Evolutionary conservation across 805 yeast genomes (phyloP).

Genomic region (Vanderwaltozyma polyspora): DNA sequence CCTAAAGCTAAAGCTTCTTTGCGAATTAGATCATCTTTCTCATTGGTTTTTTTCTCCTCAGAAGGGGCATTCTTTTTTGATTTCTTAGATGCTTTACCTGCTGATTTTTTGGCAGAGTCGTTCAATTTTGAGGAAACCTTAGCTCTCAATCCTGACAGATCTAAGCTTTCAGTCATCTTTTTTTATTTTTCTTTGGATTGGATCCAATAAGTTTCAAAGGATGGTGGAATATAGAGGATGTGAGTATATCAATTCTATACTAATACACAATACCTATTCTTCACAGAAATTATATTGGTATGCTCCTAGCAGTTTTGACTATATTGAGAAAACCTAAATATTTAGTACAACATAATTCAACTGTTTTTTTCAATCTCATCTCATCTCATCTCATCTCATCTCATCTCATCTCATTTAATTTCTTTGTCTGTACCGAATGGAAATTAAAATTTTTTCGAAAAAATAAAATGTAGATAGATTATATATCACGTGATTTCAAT

Average conservation of each 20-base stretch:
- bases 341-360: no score
- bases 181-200: constrained; percentile 1
- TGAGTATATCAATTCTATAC: no score
- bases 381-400: constrained; percentile 7
- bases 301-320: no score
- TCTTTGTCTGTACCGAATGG: background rate
- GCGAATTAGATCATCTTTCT: constrained; percentile 30
- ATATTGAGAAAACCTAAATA: no score
- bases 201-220: background rate
- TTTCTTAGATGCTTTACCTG: constrained; percentile 5
- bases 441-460: no score
- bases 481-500: no score
- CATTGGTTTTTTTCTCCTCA: constrained; percentile 3
- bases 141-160: constrained; percentile 47
- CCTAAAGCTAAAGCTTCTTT: constrained; percentile 74
- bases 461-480: no score
- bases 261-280: no score
- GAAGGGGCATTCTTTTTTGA: constrained; percentile 9
- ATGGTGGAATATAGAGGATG: background rate
- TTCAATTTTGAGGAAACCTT: constrained; percentile 46
- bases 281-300: no score
- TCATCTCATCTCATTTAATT: constrained; percentile 16
- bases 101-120: constrained; percentile 16
- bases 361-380: background rate
- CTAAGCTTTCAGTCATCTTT: constrained; percentile 9